Percentiles rank a stretch among this genome's conserved stretches.
These are phyloP conservation scores for Plasmodium knowlesi DNA, from an alignment of 169 alveolate genomes.

Conservation along the genomic window DNA sequence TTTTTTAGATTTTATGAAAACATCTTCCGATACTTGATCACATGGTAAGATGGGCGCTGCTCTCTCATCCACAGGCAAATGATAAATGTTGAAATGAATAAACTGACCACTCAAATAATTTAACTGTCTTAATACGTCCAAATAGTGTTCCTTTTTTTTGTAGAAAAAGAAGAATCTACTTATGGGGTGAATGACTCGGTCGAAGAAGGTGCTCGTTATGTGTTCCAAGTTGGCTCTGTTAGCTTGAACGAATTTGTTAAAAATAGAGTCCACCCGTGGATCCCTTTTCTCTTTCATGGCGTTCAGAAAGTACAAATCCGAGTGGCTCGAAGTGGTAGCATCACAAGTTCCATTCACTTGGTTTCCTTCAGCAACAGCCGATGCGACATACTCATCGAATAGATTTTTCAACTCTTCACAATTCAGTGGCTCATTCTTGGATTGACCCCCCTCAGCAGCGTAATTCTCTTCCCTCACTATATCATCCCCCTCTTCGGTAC, in stretches of 20 bases:
- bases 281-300: slow-evolving; percentile 23
- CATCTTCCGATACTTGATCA: background rate
- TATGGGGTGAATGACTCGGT: slow-evolving; percentile 27
- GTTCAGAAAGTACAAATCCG: slow-evolving; percentile 13
- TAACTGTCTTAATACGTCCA: slow-evolving; percentile 48
- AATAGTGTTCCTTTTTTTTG: slow-evolving; percentile 24
- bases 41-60: background rate
- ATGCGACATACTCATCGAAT: slow-evolving; percentile 32
- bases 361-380: slow-evolving; percentile 12
- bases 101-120: slow-evolving; percentile 51
- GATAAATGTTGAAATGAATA: slow-evolving; percentile 43
- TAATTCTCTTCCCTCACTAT: background rate
- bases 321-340: background rate
- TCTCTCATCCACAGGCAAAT: background rate
- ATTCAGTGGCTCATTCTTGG: background rate
- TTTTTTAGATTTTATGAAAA: background rate
- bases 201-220: slow-evolving; percentile 33
- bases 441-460: background rate
- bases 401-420: background rate
- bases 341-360: background rate
- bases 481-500: background rate
- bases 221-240: slow-evolving; percentile 23
- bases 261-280: slow-evolving; percentile 18
- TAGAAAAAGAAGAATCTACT: slow-evolving; percentile 64
- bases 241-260: slow-evolving; percentile 19